A percentile compares a stretch with the other conserved stretches of the same genome.
phyloP scores from a whole-genome alignment of 495 filamentous ascomycete genomes.

The Penicilliopsis zonata region DNA sequence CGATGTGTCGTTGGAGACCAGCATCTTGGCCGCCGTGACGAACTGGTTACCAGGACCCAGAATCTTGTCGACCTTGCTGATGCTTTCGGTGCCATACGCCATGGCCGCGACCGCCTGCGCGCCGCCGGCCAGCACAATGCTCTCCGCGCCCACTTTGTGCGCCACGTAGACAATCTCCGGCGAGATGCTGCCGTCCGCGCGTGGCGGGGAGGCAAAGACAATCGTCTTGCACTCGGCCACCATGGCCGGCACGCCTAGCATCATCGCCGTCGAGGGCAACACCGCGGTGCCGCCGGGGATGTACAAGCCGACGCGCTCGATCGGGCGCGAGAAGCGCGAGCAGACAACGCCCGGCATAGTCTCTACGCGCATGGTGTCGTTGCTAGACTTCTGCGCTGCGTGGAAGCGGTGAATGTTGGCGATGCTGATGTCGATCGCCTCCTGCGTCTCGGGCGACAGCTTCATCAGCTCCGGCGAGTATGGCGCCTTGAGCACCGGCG shows the following conservation, averaged over 20 bases:
- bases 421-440: slow-evolving; percentile 87
- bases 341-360: slow-evolving; percentile 97
- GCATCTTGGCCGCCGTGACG: slow-evolving; percentile 97
- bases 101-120: slow-evolving; percentile 84
- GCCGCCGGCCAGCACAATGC: slow-evolving; percentile 89
- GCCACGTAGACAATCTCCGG: slow-evolving; percentile 98
- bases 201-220: slow-evolving; percentile 82
- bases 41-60: slow-evolving; percentile 97
- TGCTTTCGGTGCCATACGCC: slow-evolving; percentile 56
- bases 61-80: slow-evolving; percentile 98
- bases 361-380: slow-evolving; percentile 69
- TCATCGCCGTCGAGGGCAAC: slow-evolving; percentile 87
- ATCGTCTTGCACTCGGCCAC: slow-evolving; percentile 97
- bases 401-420: slow-evolving; percentile 94
- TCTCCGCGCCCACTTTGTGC: slow-evolving; percentile 90
- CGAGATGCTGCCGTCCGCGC: slow-evolving; percentile 78
- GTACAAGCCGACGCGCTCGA: slow-evolving; percentile 90
- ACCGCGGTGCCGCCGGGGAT: slow-evolving; percentile 94
- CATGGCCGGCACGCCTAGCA: slow-evolving; percentile 95
- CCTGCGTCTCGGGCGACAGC: slow-evolving; percentile 63
- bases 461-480: slow-evolving; percentile 80
- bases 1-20: slow-evolving; percentile 89
- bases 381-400: slow-evolving; percentile 65
- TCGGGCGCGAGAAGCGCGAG: slow-evolving; percentile 83
- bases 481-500: slow-evolving; percentile 77